These are phyloP conservation scores for Alnus glutinosa DNA, from an alignment of 306 rosid genomes.

Conservation along the genomic window DNA sequence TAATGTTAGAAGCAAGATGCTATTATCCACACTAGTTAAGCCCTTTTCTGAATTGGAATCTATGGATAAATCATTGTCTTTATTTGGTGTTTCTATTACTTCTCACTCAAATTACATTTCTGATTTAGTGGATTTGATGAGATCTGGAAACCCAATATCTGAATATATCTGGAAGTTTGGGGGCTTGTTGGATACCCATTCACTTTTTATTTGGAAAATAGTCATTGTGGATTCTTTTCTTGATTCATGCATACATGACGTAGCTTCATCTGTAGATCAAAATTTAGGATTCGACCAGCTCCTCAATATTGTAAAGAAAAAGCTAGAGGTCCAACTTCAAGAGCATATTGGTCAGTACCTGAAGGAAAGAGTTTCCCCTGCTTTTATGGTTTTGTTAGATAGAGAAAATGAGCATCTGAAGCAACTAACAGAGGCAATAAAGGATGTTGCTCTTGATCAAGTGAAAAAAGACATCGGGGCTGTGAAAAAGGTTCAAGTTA, in stretches of 20 bases:
- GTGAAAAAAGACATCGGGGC: conserved; percentile 58
- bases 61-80: conserved; percentile 55
- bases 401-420: conserved; percentile 68
- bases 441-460: conserved; percentile 52
- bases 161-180: conserved; percentile 83
- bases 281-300: conserved; percentile 87
- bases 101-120: conserved; percentile 47
- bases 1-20: conserved; percentile 55
- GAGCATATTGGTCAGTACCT: conserved; percentile 65
- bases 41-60: conserved; percentile 81
- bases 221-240: conserved; percentile 83
- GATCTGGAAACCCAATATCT: conserved; percentile 77
- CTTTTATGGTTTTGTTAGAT: conserved; percentile 72
- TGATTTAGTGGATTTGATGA: conserved; percentile 55
- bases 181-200: conserved; percentile 55
- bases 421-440: conserved; percentile 58
- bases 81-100: conserved; percentile 50
- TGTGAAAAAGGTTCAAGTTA: conserved; percentile 56
- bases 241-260: conserved; percentile 78
- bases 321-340: conserved; percentile 84
- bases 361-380: conserved; percentile 69
- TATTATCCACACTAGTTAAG: conserved; percentile 63
- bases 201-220: conserved; percentile 90
- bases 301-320: conserved; percentile 71
- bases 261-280: conserved; percentile 86